Evolutionary conservation across 2,329 filamentous ascomycete genomes (phyloP), one percentile per base, ranked within the genome.

Genomic region (Rhynchosporium graminicola): DNA sequence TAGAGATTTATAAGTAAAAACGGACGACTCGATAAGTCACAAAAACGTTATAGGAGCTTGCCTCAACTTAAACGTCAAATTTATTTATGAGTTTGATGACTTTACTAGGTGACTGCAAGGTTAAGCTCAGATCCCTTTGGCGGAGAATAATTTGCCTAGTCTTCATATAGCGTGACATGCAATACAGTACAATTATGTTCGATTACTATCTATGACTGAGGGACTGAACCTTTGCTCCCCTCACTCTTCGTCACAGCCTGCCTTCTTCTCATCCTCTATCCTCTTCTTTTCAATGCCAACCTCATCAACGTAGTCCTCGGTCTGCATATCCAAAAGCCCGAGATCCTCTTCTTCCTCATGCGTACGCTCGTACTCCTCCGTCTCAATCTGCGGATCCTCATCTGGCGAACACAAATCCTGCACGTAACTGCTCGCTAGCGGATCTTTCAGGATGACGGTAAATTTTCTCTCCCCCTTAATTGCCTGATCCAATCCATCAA

Each of bases 281-380:
- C 54, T 60, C 59, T 67, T 69, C 64, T 69, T 70, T 50, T 73
- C 69, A 3, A 65, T 57, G 29, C 68, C 72, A 31, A 67, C 67
- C 13, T 70, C 70, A 60, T 75, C 70, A 36, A 68, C 70, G 67
- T 99, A 98, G 0, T 87, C 87, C 75, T 98, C 93, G 0, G 87
- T 87, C 82, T 94, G 95, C 87, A 99, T 99, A 73, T 99, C 95
- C 63, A 80, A 87, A 67, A 99, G 78, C 0, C 95, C 95, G 10
- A 99, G 80, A 63, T 97, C 91, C 72, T 99, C 95, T 77, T 97
- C 91, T 74, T 99, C 95, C 75, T 97, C 91, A 0, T 89, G 87
- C 0, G 94, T 97, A 64, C 95, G 84, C 63, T 90, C 85, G 75
- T 99, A 99, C 36, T 91, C 89, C 77, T 91, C 90, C 2, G 85